Evolutionary conservation across 2,329 filamentous ascomycete genomes (phyloP), one percentile per base, ranked within the genome.

Genomic region (Phialocephala subalpina): DNA sequence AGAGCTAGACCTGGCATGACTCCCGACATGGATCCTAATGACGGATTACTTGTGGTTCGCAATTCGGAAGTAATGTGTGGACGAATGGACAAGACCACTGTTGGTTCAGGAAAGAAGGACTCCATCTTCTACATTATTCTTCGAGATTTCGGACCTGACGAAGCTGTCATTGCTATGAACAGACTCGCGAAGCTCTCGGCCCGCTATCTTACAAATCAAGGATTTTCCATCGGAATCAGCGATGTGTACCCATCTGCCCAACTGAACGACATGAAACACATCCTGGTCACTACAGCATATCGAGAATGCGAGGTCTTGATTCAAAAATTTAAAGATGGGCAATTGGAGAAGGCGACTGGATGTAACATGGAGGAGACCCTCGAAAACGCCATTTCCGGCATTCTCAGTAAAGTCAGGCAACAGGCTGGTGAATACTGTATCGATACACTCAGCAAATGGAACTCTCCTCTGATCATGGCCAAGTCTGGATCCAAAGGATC

Each of bases 41-140:
- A 99, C 77, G 90, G 91, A 8, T 98, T 93, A 86, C 83, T 99
- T 11, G 93, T 97, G 16, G 91, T 99, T 68, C 92, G 95, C 64
- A 98, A 99, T 77, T 98, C 95, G 0, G 94, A 97, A 77, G 90
- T 98, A 68, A 97, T 99, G 92, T 98, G 95, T 76, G 96, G 96
- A 67, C 87, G 91, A 66, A 97, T 98, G 94, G 96, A 99, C 82
- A 99, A 99, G 80, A 92, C 93, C 1, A 98, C 94, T 0, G 93
- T 99, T n/a, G 96, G 96, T 72, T 90, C 93, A 6, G 96, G 96
- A 73, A 98, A 98, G 83, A 99, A 99, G 77, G 95, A 97, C 77
- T 97, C 94, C 0, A 90, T 99, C 22, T 99, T 98, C 76, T 99
- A 97, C 75, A 92, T 98, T 64, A 95, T 99, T 76, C 87, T 98